phyloP scores from a whole-genome alignment of 305 asterid species.

The Fraxinus sp. region DNA sequence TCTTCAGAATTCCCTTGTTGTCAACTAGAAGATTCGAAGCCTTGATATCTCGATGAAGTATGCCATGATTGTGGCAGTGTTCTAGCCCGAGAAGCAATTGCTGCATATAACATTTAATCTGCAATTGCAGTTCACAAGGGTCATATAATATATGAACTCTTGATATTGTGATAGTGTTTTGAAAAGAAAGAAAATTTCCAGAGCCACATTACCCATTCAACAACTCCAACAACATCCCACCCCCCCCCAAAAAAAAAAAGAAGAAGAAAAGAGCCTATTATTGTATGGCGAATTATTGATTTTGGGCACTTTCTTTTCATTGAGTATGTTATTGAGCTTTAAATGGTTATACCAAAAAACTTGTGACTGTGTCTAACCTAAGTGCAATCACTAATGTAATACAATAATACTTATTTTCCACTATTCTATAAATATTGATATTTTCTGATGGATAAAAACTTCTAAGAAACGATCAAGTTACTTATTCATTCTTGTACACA shows the following conservation, averaged over 20 bases:
- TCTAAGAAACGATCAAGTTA: not conserved
- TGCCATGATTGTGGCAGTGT: slow-evolving; percentile 77
- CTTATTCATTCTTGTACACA: not conserved
- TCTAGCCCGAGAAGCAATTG: slow-evolving; percentile 69
- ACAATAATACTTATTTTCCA: not conserved
- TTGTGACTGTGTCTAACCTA: not conserved
- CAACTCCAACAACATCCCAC: not conserved
- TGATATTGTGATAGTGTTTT: not conserved
- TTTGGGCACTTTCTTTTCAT: not conserved
- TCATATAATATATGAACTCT: not conserved
- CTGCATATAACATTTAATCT: slow-evolving; percentile 81
- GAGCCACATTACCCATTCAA: not conserved
- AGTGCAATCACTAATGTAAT: not conserved
- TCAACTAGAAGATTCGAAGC: slow-evolving; percentile 82
- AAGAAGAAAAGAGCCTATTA: not conserved
- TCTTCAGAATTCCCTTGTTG: slow-evolving; percentile 62
- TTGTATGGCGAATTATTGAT: not conserved
- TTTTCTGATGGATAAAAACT: not conserved
- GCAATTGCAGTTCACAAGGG: slow-evolving; percentile 15
- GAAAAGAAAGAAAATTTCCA: not conserved
- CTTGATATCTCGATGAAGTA: slow-evolving; percentile 87
- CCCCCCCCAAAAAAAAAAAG: not conserved
- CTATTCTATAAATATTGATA: not conserved
- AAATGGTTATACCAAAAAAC: not conserved
- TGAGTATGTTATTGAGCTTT: not conserved